Evolutionary conservation across 2,329 filamentous ascomycete species (phyloP).

Genomic region (Dactylellina haptotyla): DNA sequence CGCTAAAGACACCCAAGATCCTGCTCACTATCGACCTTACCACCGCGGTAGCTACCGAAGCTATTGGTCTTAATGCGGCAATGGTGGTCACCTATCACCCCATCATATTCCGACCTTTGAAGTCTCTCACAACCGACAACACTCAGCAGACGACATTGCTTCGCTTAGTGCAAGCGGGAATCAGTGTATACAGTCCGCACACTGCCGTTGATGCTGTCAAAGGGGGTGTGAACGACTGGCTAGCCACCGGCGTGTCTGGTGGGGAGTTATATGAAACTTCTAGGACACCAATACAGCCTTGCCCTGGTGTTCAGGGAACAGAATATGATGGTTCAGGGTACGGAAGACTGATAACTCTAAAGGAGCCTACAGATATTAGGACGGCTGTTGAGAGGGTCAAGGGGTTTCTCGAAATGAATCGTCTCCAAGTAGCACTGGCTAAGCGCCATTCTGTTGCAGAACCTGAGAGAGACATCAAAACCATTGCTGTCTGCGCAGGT

Average conservation of each 20-base stretch:
- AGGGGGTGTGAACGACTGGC: constrained; percentile 90
- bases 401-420: constrained; percentile 29
- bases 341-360: constrained; percentile 56
- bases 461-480: constrained; percentile 48
- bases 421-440: constrained; percentile 32
- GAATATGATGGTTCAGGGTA: constrained; percentile 57
- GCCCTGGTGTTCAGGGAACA: constrained; percentile 52
- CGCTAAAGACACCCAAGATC: constrained; percentile 66
- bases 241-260: constrained; percentile 83
- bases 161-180: constrained; percentile 81
- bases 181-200: constrained; percentile 95
- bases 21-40: constrained; percentile 92
- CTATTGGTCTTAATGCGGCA: constrained; percentile 77
- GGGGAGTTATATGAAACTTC: constrained; percentile 58
- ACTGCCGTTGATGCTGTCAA: constrained; percentile 90
- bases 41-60: constrained; percentile 86
- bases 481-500: constrained; percentile 69
- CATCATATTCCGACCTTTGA: constrained; percentile 93
- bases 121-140: constrained; percentile 83
- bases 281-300: constrained; percentile 51
- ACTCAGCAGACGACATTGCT: constrained; percentile 88
- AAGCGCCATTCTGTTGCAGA: constrained; percentile 30
- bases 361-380: constrained; percentile 39
- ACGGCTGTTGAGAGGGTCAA: constrained; percentile 56
- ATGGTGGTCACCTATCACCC: constrained; percentile 95